phyloP scores from a whole-genome alignment of 1,139 yeast species.

The Diutina ranongensis region DNA sequence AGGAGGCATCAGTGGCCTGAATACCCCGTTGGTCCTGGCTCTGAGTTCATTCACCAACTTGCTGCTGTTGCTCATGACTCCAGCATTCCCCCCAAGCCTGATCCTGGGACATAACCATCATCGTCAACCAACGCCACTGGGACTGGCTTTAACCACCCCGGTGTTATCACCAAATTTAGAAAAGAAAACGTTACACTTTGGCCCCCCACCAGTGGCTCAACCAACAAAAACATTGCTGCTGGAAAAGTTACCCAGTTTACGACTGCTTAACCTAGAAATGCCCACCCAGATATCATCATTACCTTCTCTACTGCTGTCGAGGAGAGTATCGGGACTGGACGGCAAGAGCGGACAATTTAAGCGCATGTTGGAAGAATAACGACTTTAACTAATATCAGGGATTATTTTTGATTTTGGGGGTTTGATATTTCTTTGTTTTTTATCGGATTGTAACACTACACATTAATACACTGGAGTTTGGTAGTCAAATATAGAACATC shows the following conservation, averaged over 20 bases:
- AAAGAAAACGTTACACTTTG: conserved; percentile 2
- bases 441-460: not conserved
- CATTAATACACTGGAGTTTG: not conserved
- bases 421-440: not conserved
- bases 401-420: not conserved
- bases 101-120: too few relatives aligned
- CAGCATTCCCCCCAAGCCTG: conserved; percentile 18
- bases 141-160: not conserved
- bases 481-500: not conserved
- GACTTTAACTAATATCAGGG: not conserved
- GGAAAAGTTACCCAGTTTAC: conserved; percentile 5
- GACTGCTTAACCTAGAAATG: conserved; percentile 4
- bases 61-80: conserved; percentile 30
- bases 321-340: not conserved
- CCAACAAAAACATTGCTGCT: not conserved
- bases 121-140: conserved; percentile 1
- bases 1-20: conserved; percentile 26
- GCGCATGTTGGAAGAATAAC: conserved; percentile 2
- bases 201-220: not conserved
- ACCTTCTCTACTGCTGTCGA: not conserved
- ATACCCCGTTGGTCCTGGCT: conserved; percentile 34
- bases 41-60: conserved; percentile 36
- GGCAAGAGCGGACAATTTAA: conserved; percentile 3
- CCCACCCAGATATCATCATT: not conserved
- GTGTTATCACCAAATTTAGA: conserved; percentile 2